Evolutionary conservation across 257 asterid genomes (phyloP), one percentile per base, ranked within the genome.

Genomic region (Primulina eburnea): DNA sequence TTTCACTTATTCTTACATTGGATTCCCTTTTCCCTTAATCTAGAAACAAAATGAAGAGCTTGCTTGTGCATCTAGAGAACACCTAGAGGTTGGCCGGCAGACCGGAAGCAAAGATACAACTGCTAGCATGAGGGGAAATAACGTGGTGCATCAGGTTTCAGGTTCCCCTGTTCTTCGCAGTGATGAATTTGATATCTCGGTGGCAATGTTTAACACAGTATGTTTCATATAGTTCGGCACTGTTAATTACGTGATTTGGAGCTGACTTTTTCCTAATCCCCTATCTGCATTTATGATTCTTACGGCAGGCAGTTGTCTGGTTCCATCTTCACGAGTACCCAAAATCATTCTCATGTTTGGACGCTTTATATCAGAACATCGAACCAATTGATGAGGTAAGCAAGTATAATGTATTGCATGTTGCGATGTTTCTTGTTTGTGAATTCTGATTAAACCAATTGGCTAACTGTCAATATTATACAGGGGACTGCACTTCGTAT

Each of bases 311-410:
- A 53, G 93, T 90, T 69, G 75, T 80, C 70, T 90, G 96, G 97
- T 92, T 84, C 80, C 89, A 86, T 83, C 96, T 88, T 76, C 98
- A 90, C 78, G 96, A 92, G 64, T 86, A 90, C 80, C 78, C 85
- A 21, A 88, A 78, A 76, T 79, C 98, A 20, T 87, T 85, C 79
- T 77, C 89, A 16, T 84, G 78, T 75, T 81, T 92, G 89, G 94
- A 92, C 65, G 62, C 81, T 24, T 81, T 92, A 81, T 92, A 77
- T 87, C 93, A 86, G 87, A 86, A 87, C 74, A 88, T 90, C 72
- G 92, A 83, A 83, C 96, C 95, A 28, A 77, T 92, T 77, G 96
- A 89, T 55, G 98, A 87, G 98, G 98, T 92, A 80, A 76, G 28
- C 20, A 17, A 62, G 68, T 61, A 33, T 55, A 5, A 50, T 50